Base-by-base conservation (phyloP, 2,329 filamentous ascomycete species). In the Diaporthe vaccinii region DNA sequence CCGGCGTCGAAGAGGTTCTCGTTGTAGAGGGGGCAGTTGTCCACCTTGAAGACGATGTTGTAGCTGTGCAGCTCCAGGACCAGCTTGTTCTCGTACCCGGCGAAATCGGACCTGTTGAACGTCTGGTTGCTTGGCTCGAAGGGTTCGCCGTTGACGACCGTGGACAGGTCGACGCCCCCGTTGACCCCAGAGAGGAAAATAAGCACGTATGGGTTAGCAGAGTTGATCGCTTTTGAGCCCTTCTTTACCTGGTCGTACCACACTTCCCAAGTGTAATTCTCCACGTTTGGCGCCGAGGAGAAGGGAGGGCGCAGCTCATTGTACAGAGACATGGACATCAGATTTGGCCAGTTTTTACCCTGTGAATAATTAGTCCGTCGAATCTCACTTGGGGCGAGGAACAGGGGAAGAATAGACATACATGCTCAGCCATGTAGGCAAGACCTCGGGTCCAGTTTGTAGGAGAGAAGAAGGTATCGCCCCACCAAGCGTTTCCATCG, bases 1-100 rank as follows among this genome's bases (percentile, higher is more conserved):
- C 90, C 90, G 75, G 86, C 85, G 71, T 83, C 84, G 80, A 87
- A 86, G 8, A 91, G 82, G 25, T 86, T 86, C 68, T 82, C 80
- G 76, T 85, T 82, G 17, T 91, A 84, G 12, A 82, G 82, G 12
- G 80, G 79, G 80, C 90, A 92, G 78, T 83, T 86, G 0, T 81
- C 84, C 4, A 86, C 74, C 5, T 25, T 39, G 15, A 62, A 86
- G n/a, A 81, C 79, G 77, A 86, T 90, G 76, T 90, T 84, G 81
- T 92, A 92, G 82, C 90, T 91, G 84, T 92, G 90, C 14, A 92
- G 83, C 80, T 92, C 90, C 3, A 91, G 84, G 10, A 90, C 89
- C 0, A 91, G 84, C 82, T 91, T 91, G 78, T 90, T 82, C 1
- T 82, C 82, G 80, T 87, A 89, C 1, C 85, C 86, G 2, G 82